Evolutionary conservation across 805 yeast genomes (phyloP).

Genomic region (Sugiyamaella valdiviana): DNA sequence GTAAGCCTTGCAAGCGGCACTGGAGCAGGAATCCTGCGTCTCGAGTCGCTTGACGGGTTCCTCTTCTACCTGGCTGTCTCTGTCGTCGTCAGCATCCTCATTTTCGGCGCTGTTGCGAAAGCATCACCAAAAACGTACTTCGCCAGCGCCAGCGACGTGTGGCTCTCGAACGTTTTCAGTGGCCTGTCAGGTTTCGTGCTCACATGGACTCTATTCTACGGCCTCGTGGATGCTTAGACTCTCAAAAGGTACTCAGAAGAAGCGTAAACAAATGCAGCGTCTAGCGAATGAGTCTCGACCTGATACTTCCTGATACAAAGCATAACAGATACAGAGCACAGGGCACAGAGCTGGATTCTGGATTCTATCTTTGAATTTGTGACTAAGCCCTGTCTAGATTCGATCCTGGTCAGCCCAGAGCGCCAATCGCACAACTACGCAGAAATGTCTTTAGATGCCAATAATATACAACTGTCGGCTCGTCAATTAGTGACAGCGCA

Average conservation of each 20-base stretch:
- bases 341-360: too few relatives aligned
- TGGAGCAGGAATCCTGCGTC: slow-evolving; percentile 49
- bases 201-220: slow-evolving; percentile 54
- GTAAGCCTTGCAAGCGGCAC: slow-evolving; percentile 46
- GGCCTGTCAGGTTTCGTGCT: slow-evolving; percentile 48
- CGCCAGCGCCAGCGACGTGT: slow-evolving; percentile 37
- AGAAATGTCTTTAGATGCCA: not conserved
- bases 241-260: not conserved
- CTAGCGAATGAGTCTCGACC: too few relatives aligned
- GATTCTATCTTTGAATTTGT: too few relatives aligned
- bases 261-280: too few relatives aligned
- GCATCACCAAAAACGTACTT: slow-evolving; percentile 36
- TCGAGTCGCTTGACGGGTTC: slow-evolving; percentile 47
- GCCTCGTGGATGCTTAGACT: slow-evolving; percentile 35
- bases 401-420: too few relatives aligned
- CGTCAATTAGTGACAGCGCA: too few relatives aligned
- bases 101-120: slow-evolving; percentile 33
- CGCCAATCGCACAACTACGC: too few relatives aligned
- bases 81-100: slow-evolving; percentile 31
- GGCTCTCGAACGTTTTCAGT: slow-evolving; percentile 40
- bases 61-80: slow-evolving; percentile 37
- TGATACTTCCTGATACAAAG: too few relatives aligned
- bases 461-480: too few relatives aligned
- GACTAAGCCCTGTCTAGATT: too few relatives aligned
- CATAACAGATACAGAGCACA: too few relatives aligned